Percentiles rank a stretch among this genome's conserved stretches.
Evolutionary conservation across 495 filamentous ascomycete species (phyloP).

Genomic region (Parathielavia appendiculata): DNA sequence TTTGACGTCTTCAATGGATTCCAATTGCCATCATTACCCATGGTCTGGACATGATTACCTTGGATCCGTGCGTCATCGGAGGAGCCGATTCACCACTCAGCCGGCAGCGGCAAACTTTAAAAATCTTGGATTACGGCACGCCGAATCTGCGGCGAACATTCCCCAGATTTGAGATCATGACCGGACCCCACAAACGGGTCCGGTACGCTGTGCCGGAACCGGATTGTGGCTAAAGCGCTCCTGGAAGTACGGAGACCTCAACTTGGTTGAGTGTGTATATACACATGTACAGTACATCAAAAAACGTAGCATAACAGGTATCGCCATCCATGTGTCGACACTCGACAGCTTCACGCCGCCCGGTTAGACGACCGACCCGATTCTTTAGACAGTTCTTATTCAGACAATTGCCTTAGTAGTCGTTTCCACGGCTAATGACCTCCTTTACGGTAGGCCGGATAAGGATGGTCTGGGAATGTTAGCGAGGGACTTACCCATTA

Average conservation of each 20-base stretch:
- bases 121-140: neutral
- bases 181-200: neutral
- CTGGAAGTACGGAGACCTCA: too few relatives aligned
- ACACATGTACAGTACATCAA: neutral
- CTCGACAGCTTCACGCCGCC: neutral
- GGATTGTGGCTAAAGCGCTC: neutral
- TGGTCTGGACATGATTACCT: neutral
- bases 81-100: neutral
- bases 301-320: neutral
- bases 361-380: neutral
- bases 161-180: neutral
- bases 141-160: neutral
- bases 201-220: neutral
- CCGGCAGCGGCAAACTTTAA: neutral
- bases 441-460: conserved; percentile 86
- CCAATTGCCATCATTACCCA: conserved; percentile 11
- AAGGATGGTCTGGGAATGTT: conserved; percentile 65
- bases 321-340: neutral
- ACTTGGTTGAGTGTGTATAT: neutral
- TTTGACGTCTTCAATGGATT: too few relatives aligned
- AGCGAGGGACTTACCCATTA: conserved; percentile 15
- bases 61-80: conserved; percentile 7
- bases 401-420: conserved; percentile 55
- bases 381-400: too few relatives aligned
- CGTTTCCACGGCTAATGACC: conserved; percentile 85